phyloP scores from a whole-genome alignment of 768 basidiomycete species.

The Tephrocybe rancida region DNA sequence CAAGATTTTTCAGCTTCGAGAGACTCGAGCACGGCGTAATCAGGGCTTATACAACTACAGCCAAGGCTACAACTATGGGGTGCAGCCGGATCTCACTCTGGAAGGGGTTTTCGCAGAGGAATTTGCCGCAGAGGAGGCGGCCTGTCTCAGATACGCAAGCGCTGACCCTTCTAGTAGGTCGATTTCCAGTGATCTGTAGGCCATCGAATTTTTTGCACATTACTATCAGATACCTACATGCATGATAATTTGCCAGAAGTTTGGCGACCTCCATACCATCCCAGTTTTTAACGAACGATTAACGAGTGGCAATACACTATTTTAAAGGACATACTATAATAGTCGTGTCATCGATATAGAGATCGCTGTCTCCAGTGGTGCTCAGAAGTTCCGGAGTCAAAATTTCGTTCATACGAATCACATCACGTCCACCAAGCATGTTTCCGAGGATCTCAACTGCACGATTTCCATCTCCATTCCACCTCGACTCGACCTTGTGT shows the following conservation, averaged over 20 bases:
- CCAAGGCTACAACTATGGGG: no score
- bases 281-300: no score
- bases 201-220: no score
- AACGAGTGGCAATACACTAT: neutral
- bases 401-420: conserved; percentile 10
- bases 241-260: no score
- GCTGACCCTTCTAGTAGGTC: no score
- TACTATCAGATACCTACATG: no score
- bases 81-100: neutral
- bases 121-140: conserved; percentile 3
- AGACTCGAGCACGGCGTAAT: neutral
- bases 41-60: neutral
- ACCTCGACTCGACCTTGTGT: conserved; percentile 14
- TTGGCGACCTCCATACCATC: no score
- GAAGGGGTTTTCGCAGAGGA: conserved; percentile 6
- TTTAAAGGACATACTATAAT: conserved; percentile 13
- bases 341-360: conserved; percentile 18
- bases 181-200: no score
- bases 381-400: conserved; percentile 12
- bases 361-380: conserved; percentile 11
- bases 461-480: conserved; percentile 15
- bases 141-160: neutral
- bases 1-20: conserved; percentile 14
- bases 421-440: conserved; percentile 17
- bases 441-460: conserved; percentile 19